phyloP scores from a whole-genome alignment of 1,139 yeast genomes.

The Hyphopichia buzzinii region DNA sequence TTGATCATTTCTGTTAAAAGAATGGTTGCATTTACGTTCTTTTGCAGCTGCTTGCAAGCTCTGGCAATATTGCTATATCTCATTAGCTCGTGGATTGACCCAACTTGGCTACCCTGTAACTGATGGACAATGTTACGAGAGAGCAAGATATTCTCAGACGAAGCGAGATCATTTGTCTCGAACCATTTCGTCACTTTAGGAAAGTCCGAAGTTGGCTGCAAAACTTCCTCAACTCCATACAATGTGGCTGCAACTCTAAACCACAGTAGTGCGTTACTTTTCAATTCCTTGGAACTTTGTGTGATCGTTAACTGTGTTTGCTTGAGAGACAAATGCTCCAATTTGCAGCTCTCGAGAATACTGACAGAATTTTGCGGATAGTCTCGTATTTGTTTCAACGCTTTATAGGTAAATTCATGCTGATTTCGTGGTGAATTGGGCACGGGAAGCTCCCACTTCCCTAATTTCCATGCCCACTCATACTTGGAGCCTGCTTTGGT shows the following conservation, averaged over 20 bases:
- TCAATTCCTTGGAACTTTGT: constrained; percentile 15
- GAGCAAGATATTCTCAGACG: constrained; percentile 40
- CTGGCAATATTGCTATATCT: constrained; percentile 43
- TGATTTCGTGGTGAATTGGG: constrained; percentile 28
- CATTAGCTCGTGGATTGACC: constrained; percentile 38
- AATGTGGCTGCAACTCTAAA: constrained; percentile 37
- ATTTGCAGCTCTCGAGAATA: constrained; percentile 18
- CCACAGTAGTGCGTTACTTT: constrained; percentile 21
- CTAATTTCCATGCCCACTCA: constrained; percentile 70
- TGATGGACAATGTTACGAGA: constrained; percentile 27
- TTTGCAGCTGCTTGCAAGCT: constrained; percentile 36
- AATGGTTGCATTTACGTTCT: constrained; percentile 49
- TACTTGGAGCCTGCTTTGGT: constrained; percentile 10
- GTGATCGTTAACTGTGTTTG: constrained; percentile 7
- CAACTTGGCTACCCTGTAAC: constrained; percentile 4
- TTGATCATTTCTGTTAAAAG: constrained; percentile 39
- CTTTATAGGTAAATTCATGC: constrained; percentile 45
- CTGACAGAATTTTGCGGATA: constrained; percentile 15
- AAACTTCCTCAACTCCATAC: constrained; percentile 20
- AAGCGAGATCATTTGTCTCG: constrained; percentile 26
- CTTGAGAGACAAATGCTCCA: constrained; percentile 16
- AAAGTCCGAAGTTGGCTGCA: constrained; percentile 8
- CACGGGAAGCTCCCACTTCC: constrained; percentile 65
- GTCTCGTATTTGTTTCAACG: constrained; percentile 43
- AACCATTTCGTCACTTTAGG: constrained; percentile 35